phyloP scores from a whole-genome alignment of 495 filamentous ascomycete genomes.

The Penicillium steckii region DNA sequence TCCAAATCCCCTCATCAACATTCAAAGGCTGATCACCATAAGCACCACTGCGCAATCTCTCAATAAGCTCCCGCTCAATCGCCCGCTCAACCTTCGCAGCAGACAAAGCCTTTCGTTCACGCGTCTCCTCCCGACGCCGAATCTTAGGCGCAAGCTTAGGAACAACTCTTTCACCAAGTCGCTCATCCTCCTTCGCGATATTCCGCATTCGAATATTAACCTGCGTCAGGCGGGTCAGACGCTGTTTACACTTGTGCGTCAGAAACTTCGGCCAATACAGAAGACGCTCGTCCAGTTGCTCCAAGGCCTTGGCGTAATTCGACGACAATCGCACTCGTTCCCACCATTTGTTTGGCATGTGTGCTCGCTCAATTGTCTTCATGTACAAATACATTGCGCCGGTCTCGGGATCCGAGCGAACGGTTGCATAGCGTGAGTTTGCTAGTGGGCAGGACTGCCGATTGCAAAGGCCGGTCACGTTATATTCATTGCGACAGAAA shows the following conservation, averaged over 20 bases:
- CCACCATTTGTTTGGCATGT: constrained; percentile 92
- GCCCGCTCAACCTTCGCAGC: constrained; percentile 95
- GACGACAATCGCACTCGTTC: constrained; percentile 86
- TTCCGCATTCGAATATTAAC: constrained; percentile 83
- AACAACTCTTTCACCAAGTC: constrained; percentile 87
- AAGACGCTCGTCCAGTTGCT: constrained; percentile 83
- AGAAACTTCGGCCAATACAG: constrained; percentile 97
- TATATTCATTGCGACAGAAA: constrained; percentile 97
- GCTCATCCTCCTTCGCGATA: constrained; percentile 82
- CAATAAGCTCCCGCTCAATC: constrained; percentile 94
- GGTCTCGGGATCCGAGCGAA: constrained; percentile 77
- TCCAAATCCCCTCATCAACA: constrained; percentile 92
- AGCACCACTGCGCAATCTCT: constrained; percentile 84
- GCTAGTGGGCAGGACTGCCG: constrained; percentile 93
- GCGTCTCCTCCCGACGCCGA: constrained; percentile 77
- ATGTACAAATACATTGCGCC: constrained; percentile 94
- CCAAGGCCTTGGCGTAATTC: constrained; percentile 86
- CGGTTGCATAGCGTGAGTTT: constrained; percentile 92
- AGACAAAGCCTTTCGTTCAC: constrained; percentile 89
- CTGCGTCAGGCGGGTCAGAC: constrained; percentile 89
- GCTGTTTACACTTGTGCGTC: constrained; percentile 96
- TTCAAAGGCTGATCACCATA: constrained; percentile 95
- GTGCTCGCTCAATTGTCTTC: constrained; percentile 89
- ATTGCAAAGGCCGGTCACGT: constrained; percentile 92
- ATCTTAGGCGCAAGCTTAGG: constrained; percentile 93